Evolutionary conservation across 2,329 filamentous ascomycete species (phyloP).

Genomic region (Colletotrichum orbiculare): DNA sequence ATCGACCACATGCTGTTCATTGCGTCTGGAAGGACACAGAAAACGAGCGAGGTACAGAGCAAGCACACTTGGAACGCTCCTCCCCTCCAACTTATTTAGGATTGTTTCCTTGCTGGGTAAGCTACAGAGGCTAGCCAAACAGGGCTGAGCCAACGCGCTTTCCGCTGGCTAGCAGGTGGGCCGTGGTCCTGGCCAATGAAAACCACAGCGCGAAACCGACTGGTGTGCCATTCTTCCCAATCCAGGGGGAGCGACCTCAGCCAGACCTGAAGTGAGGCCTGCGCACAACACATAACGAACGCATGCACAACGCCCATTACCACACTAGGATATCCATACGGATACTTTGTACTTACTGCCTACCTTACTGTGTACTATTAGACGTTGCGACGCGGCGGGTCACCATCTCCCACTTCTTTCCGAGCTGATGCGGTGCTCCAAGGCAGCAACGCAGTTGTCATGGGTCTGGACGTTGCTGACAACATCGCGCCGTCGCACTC

Average conservation of each 20-base stretch:
- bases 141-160: constrained; percentile 36
- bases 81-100: constrained; percentile 2
- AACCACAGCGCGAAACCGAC: constrained; percentile 6
- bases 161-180: constrained; percentile 11
- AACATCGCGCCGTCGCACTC: constrained; percentile 3
- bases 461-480: background rate
- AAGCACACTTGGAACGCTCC: constrained; percentile 7
- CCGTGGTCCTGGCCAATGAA: constrained; percentile 17
- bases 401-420: constrained; percentile 11
- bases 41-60: background rate
- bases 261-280: too few relatives aligned
- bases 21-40: too few relatives aligned
- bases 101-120: constrained; percentile 7
- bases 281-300: too few relatives aligned
- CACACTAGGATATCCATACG: too few relatives aligned
- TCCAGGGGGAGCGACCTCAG: constrained; percentile 13
- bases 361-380: too few relatives aligned
- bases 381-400: constrained; percentile 2
- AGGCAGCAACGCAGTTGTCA: constrained; percentile 11
- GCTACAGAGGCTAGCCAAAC: constrained; percentile 20
- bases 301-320: too few relatives aligned
- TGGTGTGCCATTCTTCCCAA: constrained; percentile 11
- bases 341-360: too few relatives aligned
- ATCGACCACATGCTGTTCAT: too few relatives aligned
- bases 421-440: constrained; percentile 6